Base-by-base conservation (phyloP, 2,329 filamentous ascomycete species). In the Cladophialophora immunda region DNA sequence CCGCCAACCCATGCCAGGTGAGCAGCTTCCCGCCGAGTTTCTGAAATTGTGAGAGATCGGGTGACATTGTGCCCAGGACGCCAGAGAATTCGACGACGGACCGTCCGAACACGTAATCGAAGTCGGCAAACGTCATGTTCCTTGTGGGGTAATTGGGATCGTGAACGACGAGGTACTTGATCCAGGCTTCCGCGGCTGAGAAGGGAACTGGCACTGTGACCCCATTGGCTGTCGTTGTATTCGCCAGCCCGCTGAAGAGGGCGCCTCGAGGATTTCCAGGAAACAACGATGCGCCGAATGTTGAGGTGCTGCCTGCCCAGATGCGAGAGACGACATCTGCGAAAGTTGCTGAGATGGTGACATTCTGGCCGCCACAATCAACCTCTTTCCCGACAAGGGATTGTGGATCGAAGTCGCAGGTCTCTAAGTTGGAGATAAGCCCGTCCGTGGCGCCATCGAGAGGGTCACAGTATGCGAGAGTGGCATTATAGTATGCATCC, bases 1-100 rank as follows among this genome's bases (percentile, higher is more conserved):
- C 80, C 2, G 74, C 75, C 6, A 79, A 67, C 0, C 81, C 81
- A 59, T 83, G 80, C 76, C 78, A 83, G 1, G 76, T 78, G 17
- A 83, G 75, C 71, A 83, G 76, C 66, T 83, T 83, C 1, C 60
- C 56, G 5, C 66, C 66, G 76, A 79, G 0, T 79, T 80, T 1
- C 70, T 64, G 74, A 71, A 82, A 83, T 0, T 58, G 70, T 0
- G 74, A 73, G 0, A 83, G 73, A 65, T 82, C 76, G 1, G 80
- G 76, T 52, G 80, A 73, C 22, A 73, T 62, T 0, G 79, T 79
- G 5, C 75, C 77, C 13, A 38, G 80, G 75, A 2, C 72, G 71
- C 19, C 72, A 66, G 63, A 78, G 82, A 61, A 78, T 66, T 4
- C 72, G 65, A 19, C 34, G 3, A 68, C 57, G 0, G 76, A 77